Evolutionary conservation across 768 basidiomycete species (phyloP), one percentile per base, ranked within the genome.

Genomic region (Rhodotorula diobovata): DNA sequence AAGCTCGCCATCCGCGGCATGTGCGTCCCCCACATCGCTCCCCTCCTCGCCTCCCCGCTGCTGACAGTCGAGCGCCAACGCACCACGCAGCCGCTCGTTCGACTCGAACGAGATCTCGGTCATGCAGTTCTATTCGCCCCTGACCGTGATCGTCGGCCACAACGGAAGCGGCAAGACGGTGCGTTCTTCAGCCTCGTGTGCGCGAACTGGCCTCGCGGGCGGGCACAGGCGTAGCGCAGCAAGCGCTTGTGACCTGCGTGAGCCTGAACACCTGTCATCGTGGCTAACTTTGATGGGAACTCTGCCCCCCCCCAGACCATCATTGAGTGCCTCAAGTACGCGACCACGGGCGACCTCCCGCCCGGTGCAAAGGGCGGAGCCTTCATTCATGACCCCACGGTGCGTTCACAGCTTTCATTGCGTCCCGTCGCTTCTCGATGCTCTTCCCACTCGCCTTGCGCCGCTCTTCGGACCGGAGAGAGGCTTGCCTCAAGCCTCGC

Each of bases 301-400:
- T 45, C 4, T 41, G 37, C n/a, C 54, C 35, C 32, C 43, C 20
- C 14, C 32, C 75, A 84, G 84, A 99, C 95, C 1, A 90, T 98
- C 79, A 98, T 99, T 81, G 96, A 99, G 84, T 98, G 95, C 82
- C 86, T 99, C 80, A 98, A 98, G 83, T 99, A 99, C 79, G 93
- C 92, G 20, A 96, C 96, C 0, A 99, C 96, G 0, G 96, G 96
- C 39, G 95, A 98, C 80, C 90, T 98, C 76, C 96, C 96, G 0
- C 91, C 96, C 2, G 95, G 95, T 78, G 92, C 94, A 34, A 92
- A 93, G 71, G 95, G 95, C 43, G 96, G 95, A n/a, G 96, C 96
- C 0, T 99, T 98, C 81, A 82, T 99, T 8, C 96, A 99, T 80
- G 96, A 99, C 81, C 96, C 96, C 3, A 59, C 67, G 5, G 74